Base-by-base conservation (phyloP, 805 yeast species). In the Suhomyces canberraensis region DNA sequence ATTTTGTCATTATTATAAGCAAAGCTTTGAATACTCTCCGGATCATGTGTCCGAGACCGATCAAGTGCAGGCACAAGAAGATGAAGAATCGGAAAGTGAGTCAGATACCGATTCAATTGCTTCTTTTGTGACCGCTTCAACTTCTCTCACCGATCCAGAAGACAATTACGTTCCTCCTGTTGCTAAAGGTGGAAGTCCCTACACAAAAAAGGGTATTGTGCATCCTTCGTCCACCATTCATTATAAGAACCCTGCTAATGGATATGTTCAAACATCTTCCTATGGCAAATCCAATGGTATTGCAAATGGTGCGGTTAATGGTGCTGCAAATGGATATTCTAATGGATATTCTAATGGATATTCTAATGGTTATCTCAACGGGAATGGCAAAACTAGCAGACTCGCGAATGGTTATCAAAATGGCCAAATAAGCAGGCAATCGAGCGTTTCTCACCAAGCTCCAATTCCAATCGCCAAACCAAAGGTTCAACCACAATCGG, bases 101-200 rank as follows among this genome's bases (percentile, higher is more conserved):
- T 40, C 36, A 8, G 65, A 60, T 37, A 42, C 39, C 5, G 51
- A 37, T 13, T 61, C 66, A 2, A 40, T 62, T 24, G 64, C 59
- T 16, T 41, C 67, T 2, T 66, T 64, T 40, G 51, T 52, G 24
- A 62, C 67, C 29, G 68, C 66, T 3, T 44, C 46, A 9, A 51
- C 63, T 13, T 45, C 53, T 2, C 41, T 61, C 36, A 49, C 52
- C 11, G 54, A 52, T 24, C 43, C 40, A 17, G 53, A 48, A 16
- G 49, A 42, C 25, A 14, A 11, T 25, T 11, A 11, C 15, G 14
- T 14, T 11, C 35, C 13, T 11, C 35, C 22, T 11, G 29, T 16
- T 32, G 29, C 35, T n/a, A 32, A 32, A 25, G 35, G 35, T 13
- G 35, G 35, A 16, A 32, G 35, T 13, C 37, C 37, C 2, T 34